Base-by-base conservation (phyloP, 495 filamentous ascomycete species). In the Aspergillus avenaceus region DNA sequence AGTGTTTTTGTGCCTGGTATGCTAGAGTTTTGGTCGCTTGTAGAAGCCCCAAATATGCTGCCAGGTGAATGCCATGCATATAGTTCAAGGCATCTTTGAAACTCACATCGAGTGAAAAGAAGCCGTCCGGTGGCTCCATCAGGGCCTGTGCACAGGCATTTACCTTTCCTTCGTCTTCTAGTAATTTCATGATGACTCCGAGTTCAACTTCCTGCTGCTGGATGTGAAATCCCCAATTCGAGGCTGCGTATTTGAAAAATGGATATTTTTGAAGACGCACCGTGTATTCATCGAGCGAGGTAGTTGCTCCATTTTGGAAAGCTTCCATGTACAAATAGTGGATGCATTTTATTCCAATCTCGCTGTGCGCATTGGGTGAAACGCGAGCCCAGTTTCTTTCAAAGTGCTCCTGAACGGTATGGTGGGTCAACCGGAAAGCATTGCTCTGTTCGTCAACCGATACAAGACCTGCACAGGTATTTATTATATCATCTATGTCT, bases 401-500 rank as follows among this genome's bases (percentile, higher is more conserved):
- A 23, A 70, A 59, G 55, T 78, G 83, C 42, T 81, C 71, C 37
- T 83, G 66, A 0, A 76, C 69, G 2, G 80, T 83, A 45, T 77
- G 78, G 59, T 83, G 80, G 21, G 76, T 72, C 19, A 84, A 59
- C 11, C 67, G 70, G 46, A 81, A 59, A 21, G 73, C 57, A 8
- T 51, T 16, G 47, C 65, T 77, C 21, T 71, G 55, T 23, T 72
- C 19, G 44, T 84, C 74, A 14, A 80, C 32, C 0, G 62, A 72
- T 1, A 83, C 69, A n/a, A 86, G 51, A 0, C 81, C 80, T 11
- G 66, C 70, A 57, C 79, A 82, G 0, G 71, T 61, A 1, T 76
- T 77, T 0, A 72, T 40, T 13, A 82, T 47, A 9, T 70, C 38
- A 27, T 74, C 60, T 13, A 74, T 37, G 5, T 70, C 53, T 0